Percentiles rank a stretch among this genome's conserved stretches.
phyloP scores from a whole-genome alignment of 208 protist species.

The Trypanosoma conorhini region DNA sequence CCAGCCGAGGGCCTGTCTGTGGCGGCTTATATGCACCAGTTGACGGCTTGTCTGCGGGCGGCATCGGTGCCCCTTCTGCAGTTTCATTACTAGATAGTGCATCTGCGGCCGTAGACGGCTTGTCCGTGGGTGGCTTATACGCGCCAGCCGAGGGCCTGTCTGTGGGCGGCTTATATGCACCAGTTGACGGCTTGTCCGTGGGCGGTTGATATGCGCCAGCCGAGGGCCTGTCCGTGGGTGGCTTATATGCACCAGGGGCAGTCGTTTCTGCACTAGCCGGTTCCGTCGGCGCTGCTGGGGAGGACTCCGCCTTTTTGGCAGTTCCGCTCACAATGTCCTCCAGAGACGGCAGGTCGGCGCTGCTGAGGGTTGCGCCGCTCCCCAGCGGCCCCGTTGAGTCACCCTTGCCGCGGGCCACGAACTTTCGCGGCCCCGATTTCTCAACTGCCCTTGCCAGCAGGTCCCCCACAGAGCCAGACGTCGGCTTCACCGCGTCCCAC shows the following conservation, averaged over 20 bases:
- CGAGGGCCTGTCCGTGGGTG: slow-evolving; percentile 25
- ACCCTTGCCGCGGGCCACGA: slow-evolving; percentile 68
- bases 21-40: slow-evolving; percentile 15
- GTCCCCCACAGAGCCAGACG: slow-evolving; percentile 14
- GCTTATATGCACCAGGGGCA: slow-evolving; percentile 17
- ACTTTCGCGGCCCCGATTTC: slow-evolving; percentile 50
- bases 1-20: too few species aligned
- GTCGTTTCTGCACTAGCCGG: too few species aligned
- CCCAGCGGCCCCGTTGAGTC: slow-evolving; percentile 56
- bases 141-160: slow-evolving; percentile 44
- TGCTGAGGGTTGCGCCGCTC: slow-evolving; percentile 29
- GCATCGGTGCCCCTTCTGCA: too few species aligned
- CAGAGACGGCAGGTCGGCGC: slow-evolving; percentile 60
- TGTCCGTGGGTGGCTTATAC: slow-evolving; percentile 46
- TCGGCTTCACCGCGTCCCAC: slow-evolving; percentile 44
- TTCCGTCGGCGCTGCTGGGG: too few species aligned
- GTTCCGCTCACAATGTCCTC: slow-evolving; percentile 45
- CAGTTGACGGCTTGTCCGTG: slow-evolving; percentile 35
- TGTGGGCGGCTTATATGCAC: slow-evolving; percentile 50
- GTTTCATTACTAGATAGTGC: too few species aligned
- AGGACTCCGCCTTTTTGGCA: slow-evolving; percentile 28
- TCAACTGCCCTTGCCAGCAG: slow-evolving; percentile 8
- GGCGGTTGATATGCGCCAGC: slow-evolving; percentile 40
- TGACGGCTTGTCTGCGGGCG: slow-evolving; percentile 36
- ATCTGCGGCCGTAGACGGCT: slow-evolving; percentile 31